Evolutionary conservation across 768 basidiomycete genomes (phyloP), one percentile per base, ranked within the genome.

Genomic region (Pleurotus tuber-regium): DNA sequence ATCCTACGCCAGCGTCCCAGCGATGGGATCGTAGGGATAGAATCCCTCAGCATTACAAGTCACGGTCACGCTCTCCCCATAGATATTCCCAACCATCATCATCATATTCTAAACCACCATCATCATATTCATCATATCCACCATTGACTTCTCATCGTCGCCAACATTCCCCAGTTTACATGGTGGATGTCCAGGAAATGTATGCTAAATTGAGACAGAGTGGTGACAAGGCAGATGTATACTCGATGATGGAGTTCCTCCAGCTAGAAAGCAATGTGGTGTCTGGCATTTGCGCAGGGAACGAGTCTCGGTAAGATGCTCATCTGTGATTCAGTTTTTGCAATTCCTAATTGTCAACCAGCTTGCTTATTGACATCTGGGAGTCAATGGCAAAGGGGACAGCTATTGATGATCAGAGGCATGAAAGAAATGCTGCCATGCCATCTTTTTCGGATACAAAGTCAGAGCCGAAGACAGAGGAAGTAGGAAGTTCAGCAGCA

Each of bases 161-260:
- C 30, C 3, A n/a, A 21, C 35, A 48, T 21, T 11, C 14, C 16
- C 46, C 46, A 5, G 23, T 48, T 12, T 48, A 48, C 31, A 35
- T 33, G 8, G 46, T 48, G 10, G 46, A 48, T 31, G 23, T 48
- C 18, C 16, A 33, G 16, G 29, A 31, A 35, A 48, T 48, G 46
- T 48, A 48, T 14, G 30, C 23, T 11, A 35, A 31, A n/a, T 21
- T 48, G 43, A 19, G 26, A 19, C 23, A 44, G 25, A 44, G 14
- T 16, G 43, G 43, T 3, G 14, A 25, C 10, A 28, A n/a, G 7
- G 19, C 9, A 3, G 14, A 10, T 31, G 19, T 48, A n/a, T n/a
- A n/a, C n/a, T n/a, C 5, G n/a, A 33, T 35, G 8, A 31, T 31
- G 12, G 31, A 31, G 8, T 48, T 33, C 18, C 14, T 24, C 9